These are phyloP conservation scores for Pythium dissotocum DNA, from an alignment of 352 stramenopile genomes.

Conservation along the genomic window DNA sequence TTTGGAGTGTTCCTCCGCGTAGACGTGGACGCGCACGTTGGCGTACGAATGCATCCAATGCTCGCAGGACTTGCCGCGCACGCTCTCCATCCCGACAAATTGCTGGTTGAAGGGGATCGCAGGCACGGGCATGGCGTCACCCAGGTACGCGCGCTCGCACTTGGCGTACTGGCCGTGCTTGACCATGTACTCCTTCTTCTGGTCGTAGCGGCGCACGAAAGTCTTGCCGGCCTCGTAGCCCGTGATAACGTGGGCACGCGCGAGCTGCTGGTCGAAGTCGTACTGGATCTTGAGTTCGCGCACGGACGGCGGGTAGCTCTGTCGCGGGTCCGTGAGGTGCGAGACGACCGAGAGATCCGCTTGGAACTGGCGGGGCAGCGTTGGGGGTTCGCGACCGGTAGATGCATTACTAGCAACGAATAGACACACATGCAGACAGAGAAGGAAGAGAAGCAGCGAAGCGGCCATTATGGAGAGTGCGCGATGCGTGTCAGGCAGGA, in stretches of 20 bases:
- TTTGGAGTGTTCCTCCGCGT: conserved; percentile 43
- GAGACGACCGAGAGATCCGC: conserved; percentile 57
- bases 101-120: conserved; percentile 51
- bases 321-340: conserved; percentile 57
- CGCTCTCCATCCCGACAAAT: conserved; percentile 62
- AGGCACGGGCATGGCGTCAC: conserved; percentile 57
- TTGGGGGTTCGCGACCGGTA: conserved; percentile 20
- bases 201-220: conserved; percentile 69
- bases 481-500: neutral
- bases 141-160: conserved; percentile 72
- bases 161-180: conserved; percentile 63
- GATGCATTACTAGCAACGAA: neutral
- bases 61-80: conserved; percentile 57
- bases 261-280: conserved; percentile 60
- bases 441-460: neutral
- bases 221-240: conserved; percentile 73
- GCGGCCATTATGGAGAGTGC: neutral
- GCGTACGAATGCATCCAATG: conserved; percentile 62
- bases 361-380: conserved; percentile 59
- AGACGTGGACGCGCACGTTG: conserved; percentile 59
- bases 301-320: conserved; percentile 58
- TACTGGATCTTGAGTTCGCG: conserved; percentile 61
- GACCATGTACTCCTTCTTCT: conserved; percentile 77
- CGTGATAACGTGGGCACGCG: conserved; percentile 54
- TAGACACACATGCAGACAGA: neutral